These are phyloP conservation scores for Sclerotinia glacialis DNA, from an alignment of 2,329 filamentous ascomycete species.

Conservation along the genomic window DNA sequence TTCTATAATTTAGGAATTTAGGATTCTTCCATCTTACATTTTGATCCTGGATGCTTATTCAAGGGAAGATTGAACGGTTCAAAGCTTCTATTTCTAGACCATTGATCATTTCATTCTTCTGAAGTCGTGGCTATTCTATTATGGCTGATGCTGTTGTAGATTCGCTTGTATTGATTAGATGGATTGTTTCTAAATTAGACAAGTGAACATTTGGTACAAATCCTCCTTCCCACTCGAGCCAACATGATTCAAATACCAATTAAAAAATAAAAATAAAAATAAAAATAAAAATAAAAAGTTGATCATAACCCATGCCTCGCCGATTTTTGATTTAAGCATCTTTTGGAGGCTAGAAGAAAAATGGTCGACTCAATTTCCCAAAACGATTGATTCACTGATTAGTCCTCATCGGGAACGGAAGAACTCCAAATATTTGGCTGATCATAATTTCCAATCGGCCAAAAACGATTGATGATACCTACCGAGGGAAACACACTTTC, in stretches of 20 bases:
- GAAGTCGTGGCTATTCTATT: neutral
- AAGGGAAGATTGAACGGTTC: neutral
- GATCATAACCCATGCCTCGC: neutral
- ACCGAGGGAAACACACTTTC: too few relatives aligned
- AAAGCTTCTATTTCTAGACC: constrained; percentile 13
- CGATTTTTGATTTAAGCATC: constrained; percentile 8
- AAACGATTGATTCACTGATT: neutral
- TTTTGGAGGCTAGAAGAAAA: neutral
- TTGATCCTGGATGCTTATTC: neutral
- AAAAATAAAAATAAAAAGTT: too few relatives aligned
- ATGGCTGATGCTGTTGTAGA: constrained; percentile 7
- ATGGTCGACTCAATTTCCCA: constrained; percentile 9
- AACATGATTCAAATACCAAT: constrained; percentile 3
- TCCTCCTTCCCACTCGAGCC: neutral
- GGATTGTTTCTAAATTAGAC: too few relatives aligned
- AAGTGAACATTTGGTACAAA: neutral
- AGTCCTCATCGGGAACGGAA: constrained; percentile 1
- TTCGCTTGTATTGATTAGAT: too few relatives aligned
- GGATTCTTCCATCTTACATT: neutral
- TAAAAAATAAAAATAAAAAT: neutral
- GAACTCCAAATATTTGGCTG: neutral
- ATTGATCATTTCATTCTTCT: neutral
- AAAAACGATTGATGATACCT: neutral
- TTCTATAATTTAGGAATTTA: constrained; percentile 1
- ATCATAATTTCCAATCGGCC: constrained; percentile 6